Conservation (phyloP, 164 flowering plant species). For the Platanus orientalis region DNA sequence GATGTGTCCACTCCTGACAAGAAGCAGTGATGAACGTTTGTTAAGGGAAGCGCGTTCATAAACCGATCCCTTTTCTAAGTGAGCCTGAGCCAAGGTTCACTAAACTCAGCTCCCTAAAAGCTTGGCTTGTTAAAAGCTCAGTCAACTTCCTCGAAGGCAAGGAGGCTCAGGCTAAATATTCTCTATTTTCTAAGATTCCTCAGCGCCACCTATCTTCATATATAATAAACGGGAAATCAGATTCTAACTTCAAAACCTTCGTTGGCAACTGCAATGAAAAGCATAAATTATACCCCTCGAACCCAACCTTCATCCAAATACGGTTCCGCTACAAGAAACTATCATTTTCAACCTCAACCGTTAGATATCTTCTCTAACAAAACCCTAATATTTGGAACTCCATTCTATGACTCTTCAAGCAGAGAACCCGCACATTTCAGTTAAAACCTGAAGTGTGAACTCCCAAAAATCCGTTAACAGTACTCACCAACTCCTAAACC, state of each 20-base stretch:
- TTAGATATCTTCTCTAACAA: constrained; percentile 15
- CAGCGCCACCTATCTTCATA: background rate
- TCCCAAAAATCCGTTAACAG: background rate
- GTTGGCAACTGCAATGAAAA: background rate
- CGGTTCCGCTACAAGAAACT: constrained; percentile 36
- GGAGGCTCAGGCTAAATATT: too few relatives aligned
- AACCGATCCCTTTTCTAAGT: too few relatives aligned
- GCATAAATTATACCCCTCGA: background rate
- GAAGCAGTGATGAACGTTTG: too few relatives aligned
- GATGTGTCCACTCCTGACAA: too few relatives aligned
- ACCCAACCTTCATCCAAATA: constrained; percentile 41
- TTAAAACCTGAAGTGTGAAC: background rate
- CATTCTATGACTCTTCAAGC: background rate
- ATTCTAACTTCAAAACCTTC: background rate
- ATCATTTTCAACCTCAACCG: constrained; percentile 40
- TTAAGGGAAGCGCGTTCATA: too few relatives aligned
- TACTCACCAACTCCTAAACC: constrained; percentile 6
- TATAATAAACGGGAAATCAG: background rate
- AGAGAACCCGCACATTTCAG: background rate
- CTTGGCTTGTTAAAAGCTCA: too few relatives aligned
- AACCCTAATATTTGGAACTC: constrained; percentile 19
- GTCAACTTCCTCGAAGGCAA: too few relatives aligned
- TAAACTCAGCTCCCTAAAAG: too few relatives aligned
- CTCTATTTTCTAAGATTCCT: background rate
- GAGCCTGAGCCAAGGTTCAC: too few relatives aligned